phyloP scores from a whole-genome alignment of 75 land plant genomes.

The Pinus tabuliformis region DNA sequence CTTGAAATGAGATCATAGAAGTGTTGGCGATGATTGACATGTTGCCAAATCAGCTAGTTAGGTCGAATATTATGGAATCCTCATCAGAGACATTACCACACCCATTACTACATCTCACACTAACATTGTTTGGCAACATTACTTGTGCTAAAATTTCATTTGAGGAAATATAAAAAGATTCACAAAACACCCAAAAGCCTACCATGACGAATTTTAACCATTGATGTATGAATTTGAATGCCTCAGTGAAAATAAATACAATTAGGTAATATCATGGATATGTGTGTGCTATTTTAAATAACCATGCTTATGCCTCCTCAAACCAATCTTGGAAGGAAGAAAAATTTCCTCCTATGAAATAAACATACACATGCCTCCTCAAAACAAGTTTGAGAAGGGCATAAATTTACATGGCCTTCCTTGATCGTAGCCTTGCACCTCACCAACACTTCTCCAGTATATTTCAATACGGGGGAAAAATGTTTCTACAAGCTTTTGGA shows the following conservation, averaged over 20 bases:
- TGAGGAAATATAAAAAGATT: background rate
- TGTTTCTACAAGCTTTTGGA: background rate
- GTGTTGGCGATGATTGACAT: too few relatives aligned
- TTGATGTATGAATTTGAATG: background rate
- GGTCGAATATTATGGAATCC: background rate
- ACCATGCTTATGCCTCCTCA: background rate
- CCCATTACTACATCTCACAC: background rate
- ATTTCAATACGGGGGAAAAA: background rate
- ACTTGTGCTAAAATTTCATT: background rate
- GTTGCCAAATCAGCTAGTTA: too few relatives aligned
- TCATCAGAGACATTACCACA: background rate
- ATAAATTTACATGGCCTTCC: background rate
- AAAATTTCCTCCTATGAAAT: background rate
- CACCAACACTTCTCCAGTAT: background rate
- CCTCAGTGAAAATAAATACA: background rate
- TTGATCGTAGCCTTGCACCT: background rate
- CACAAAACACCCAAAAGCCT: background rate
- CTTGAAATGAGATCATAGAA: too few relatives aligned
- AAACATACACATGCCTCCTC: background rate
- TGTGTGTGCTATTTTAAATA: background rate
- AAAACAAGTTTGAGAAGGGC: background rate
- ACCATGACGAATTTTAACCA: background rate
- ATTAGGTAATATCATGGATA: background rate
- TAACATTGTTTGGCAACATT: background rate
- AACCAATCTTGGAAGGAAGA: background rate